Evolutionary conservation across 768 basidiomycete species (phyloP).

Genomic region (Lactarius hengduanensis): DNA sequence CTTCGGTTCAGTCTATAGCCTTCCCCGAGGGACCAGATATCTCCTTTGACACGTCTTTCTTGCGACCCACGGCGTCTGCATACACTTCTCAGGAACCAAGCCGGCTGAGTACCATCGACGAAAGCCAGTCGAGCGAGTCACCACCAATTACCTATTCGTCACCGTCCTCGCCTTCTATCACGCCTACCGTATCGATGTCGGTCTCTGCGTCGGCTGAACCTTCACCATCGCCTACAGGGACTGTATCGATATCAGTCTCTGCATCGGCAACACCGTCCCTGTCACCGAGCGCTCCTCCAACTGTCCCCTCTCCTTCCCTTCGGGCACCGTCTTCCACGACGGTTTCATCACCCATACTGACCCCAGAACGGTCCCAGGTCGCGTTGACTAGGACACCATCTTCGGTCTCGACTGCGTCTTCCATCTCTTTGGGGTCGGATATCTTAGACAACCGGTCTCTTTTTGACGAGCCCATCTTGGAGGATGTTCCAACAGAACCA

Average conservation of each 20-base stretch:
- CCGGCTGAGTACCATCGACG: conserved; percentile 29
- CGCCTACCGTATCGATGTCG: conserved; percentile 45
- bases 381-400: conserved; percentile 38
- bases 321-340: conserved; percentile 29
- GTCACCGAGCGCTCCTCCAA: conserved; percentile 32
- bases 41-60: conserved; percentile 73
- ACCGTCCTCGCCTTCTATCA: conserved; percentile 43
- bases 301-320: conserved; percentile 37
- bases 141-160: conserved; percentile 37
- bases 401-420: conserved; percentile 35
- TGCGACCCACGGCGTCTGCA: conserved; percentile 54
- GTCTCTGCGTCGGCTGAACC: conserved; percentile 35
- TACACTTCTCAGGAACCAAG: conserved; percentile 32
- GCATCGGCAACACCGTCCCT: conserved; percentile 35
- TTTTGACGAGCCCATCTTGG: conserved; percentile 29
- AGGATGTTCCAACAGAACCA: conserved; percentile 53
- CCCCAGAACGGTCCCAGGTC: conserved; percentile 28
- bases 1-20: conserved; percentile 49
- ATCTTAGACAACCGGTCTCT: conserved; percentile 33
- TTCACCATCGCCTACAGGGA: conserved; percentile 35
- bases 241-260: conserved; percentile 43
- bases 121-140: conserved; percentile 32
- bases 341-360: conserved; percentile 16
- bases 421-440: conserved; percentile 35
- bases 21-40: conserved; percentile 60